Evolutionary conservation across 2,329 filamentous ascomycete species (phyloP).

Genomic region (Exophiala spinifera): DNA sequence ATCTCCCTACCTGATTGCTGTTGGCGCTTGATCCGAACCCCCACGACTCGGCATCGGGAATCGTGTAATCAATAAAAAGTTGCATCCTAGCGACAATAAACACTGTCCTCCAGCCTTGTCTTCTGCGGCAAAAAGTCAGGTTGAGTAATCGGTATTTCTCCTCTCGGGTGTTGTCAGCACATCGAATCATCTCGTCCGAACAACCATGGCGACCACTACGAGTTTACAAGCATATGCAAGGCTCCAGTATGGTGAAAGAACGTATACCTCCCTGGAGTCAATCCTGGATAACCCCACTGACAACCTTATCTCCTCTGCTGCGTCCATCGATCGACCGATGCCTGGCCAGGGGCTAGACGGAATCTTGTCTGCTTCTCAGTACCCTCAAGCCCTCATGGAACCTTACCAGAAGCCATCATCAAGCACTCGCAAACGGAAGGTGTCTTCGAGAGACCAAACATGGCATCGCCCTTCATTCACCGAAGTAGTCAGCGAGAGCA

Average conservation of each 20-base stretch:
- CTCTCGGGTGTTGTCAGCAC: not conserved
- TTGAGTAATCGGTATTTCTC: not conserved
- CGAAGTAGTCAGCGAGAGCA: not conserved
- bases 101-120: not conserved
- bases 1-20: too few relatives aligned
- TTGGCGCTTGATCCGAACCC: not conserved
- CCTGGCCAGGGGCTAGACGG: constrained; percentile 15
- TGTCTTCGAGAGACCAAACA: constrained; percentile 7
- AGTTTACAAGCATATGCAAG: constrained; percentile 13
- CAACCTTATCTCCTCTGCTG: constrained; percentile 4
- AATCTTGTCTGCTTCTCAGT: constrained; percentile 23
- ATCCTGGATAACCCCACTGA: constrained; percentile 20
- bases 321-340: not conserved
- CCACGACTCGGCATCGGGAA: too few relatives aligned
- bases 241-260: constrained; percentile 12
- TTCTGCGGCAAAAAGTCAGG: not conserved
- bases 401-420: constrained; percentile 12
- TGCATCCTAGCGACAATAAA: too few relatives aligned
- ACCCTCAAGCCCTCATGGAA: constrained; percentile 23
- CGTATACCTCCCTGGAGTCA: constrained; percentile 18
- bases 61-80: too few relatives aligned
- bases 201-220: constrained; percentile 21
- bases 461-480: constrained; percentile 18
- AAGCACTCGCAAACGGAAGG: constrained; percentile 19
- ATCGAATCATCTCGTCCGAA: not conserved